Conservation (phyloP, 2,329 filamentous ascomycete genomes). For the Chaetomiaceae sp. region DNA sequence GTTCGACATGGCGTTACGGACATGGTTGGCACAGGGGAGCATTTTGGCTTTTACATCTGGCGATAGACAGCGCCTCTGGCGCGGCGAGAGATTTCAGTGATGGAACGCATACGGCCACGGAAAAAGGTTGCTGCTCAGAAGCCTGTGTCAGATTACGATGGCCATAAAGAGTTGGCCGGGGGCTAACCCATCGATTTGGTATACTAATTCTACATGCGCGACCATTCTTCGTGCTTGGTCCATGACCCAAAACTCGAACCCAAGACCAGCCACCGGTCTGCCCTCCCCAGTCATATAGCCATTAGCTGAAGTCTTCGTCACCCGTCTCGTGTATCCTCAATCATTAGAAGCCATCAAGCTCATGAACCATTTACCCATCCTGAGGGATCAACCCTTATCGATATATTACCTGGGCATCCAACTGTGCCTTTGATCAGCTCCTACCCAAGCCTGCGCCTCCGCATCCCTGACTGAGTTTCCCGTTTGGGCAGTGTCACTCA, state of each 20-base stretch:
- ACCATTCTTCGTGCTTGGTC: not conserved
- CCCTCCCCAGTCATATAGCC: constrained; percentile 3
- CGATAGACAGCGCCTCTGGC: not conserved
- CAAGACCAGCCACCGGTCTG: not conserved
- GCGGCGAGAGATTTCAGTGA: not conserved
- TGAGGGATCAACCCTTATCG: not conserved
- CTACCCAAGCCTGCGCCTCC: not conserved
- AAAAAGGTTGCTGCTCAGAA: not conserved
- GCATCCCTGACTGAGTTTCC: not conserved
- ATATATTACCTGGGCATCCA: not conserved
- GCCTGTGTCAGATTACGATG: too few species aligned
- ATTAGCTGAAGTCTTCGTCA: constrained; percentile 1
- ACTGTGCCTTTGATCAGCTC: not conserved
- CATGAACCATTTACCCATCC: not conserved
- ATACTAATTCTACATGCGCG: constrained; percentile 12
- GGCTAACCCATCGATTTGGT: not conserved
- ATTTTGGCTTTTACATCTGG: constrained; percentile 2
- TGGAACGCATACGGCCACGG: not conserved
- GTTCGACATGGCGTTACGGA: constrained; percentile 14
- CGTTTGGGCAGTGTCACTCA: not conserved
- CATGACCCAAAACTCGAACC: not conserved
- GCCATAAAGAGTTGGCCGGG: not conserved
- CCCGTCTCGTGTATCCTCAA: not conserved
- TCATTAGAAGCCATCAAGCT: not conserved
- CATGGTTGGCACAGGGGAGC: constrained; percentile 1